These are phyloP conservation scores for Apiospora saccharicola DNA, from an alignment of 2,329 filamentous ascomycete genomes.

Conservation along the genomic window DNA sequence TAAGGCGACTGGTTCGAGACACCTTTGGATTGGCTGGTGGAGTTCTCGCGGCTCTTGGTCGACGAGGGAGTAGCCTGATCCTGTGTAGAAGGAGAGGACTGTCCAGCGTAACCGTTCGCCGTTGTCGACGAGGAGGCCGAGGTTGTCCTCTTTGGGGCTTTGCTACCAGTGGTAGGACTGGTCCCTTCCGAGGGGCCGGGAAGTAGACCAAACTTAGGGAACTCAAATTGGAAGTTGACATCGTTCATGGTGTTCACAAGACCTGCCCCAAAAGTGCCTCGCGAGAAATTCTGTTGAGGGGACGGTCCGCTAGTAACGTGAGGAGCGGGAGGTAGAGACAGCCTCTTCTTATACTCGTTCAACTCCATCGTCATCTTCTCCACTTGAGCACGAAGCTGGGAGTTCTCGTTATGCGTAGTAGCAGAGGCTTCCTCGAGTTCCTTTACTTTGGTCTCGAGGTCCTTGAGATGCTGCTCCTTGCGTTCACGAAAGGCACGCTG, in stretches of 20 bases:
- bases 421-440: conserved; percentile 85
- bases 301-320: conserved; percentile 37
- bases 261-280: conserved; percentile 51
- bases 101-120: conserved; percentile 40
- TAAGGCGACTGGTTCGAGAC: conserved; percentile 60
- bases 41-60: conserved; percentile 46
- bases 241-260: conserved; percentile 69
- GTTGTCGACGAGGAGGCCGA: conserved; percentile 38
- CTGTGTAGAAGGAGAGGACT: conserved; percentile 44
- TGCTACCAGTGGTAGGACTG: conserved; percentile 28
- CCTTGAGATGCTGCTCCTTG: conserved; percentile 86
- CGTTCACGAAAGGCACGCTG: conserved; percentile 91
- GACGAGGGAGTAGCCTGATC: conserved; percentile 42
- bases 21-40: conserved; percentile 50
- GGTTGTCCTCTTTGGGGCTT: conserved; percentile 31
- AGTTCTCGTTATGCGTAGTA: conserved; percentile 85
- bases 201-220: conserved; percentile 88
- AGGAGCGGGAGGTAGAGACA: conserved; percentile 64
- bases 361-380: conserved; percentile 87
- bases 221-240: conserved; percentile 93
- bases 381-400: conserved; percentile 82
- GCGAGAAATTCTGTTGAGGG: conserved; percentile 47
- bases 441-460: conserved; percentile 80
- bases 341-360: conserved; percentile 86
- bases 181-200: conserved; percentile 51